Evolutionary conservation across 345 rosid species (phyloP), one percentile per base, ranked within the genome.

Genomic region (Reutealis trisperma): DNA sequence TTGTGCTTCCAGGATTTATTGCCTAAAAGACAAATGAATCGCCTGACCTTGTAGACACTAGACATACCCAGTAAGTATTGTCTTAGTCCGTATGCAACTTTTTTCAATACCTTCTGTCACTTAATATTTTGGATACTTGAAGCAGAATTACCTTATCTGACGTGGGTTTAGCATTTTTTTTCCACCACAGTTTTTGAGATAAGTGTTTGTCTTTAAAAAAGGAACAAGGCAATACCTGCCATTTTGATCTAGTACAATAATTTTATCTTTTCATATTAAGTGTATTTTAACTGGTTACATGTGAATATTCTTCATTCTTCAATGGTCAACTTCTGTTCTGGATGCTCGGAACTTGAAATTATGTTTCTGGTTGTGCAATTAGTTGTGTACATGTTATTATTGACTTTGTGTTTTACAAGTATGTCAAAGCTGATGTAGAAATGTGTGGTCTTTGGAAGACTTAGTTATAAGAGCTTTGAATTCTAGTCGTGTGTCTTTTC

Each of bases 1-100:
- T 34, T 70, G 81, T 77, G 76, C 59, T 71, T 72, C 88, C 86
- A 19, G 84, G 83, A 73, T 76, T 86, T 81, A 66, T 80, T 83
- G 79, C 75, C 80, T 49, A 76, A 70, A 80, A 45, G 83, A 85
- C 89, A 84, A 75, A 78, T 75, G 78, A 81, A 75, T 59, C 67
- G 63, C 75, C 41, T 63, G 61, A 41, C 81, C 51, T 51, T 18
- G 22, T 65, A 44, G 37, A 22, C 55, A 68, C 22, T 65, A 44
- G 37, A 19, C 55, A 73, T 49, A 22, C 16, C 49, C 19, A 34
- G 74, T 41, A 47, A 77, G 52, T 32, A 44, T 64, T 64, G 13
- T 47, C 14, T 8, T 47, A 47, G 58, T 67, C 63, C 16, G 15
- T 57, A 10, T 71, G 44, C 24, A 27, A 11, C 41, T 51, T 63